Percentiles rank a stretch among this genome's conserved stretches.
These are phyloP conservation scores for Aristolochia fimbriata DNA, from an alignment of 164 flowering plant species.

Conservation along the genomic window DNA sequence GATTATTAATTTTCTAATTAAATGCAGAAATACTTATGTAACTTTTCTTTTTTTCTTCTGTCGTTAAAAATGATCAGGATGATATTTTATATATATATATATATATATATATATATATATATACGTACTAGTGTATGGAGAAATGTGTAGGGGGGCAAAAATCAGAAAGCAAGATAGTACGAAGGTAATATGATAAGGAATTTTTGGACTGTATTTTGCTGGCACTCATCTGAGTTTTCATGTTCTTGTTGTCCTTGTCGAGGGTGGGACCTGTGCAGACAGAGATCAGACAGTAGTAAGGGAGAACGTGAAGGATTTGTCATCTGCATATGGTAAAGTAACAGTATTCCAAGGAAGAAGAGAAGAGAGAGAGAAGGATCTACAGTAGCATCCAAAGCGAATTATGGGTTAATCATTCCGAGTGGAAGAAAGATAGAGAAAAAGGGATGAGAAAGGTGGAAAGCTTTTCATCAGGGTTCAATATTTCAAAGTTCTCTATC, in stretches of 20 bases:
- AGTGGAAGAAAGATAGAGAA: background rate
- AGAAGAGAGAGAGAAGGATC: background rate
- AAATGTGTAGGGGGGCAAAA: background rate
- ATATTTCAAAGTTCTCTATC: no score
- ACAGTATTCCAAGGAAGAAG: background rate
- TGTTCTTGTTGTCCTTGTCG: no score
- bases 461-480: background rate
- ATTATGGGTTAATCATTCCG: conserved; percentile 2
- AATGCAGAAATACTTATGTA: no score
- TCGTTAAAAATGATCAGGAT: background rate
- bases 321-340: no score
- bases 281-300: no score
- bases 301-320: no score
- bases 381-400: background rate
- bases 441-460: background rate
- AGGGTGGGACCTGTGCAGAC: no score
- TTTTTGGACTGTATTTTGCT: no score
- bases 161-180: background rate
- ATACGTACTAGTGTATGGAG: background rate
- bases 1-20: no score
- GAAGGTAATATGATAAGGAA: no score
- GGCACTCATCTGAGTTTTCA: no score
- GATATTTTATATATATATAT: background rate
- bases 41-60: no score
- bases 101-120: background rate